A percentile compares a stretch with the other conserved stretches of the same genome.
phyloP scores from a whole-genome alignment of 2,329 filamentous ascomycete species.

The Huntiella abstrusa region DNA sequence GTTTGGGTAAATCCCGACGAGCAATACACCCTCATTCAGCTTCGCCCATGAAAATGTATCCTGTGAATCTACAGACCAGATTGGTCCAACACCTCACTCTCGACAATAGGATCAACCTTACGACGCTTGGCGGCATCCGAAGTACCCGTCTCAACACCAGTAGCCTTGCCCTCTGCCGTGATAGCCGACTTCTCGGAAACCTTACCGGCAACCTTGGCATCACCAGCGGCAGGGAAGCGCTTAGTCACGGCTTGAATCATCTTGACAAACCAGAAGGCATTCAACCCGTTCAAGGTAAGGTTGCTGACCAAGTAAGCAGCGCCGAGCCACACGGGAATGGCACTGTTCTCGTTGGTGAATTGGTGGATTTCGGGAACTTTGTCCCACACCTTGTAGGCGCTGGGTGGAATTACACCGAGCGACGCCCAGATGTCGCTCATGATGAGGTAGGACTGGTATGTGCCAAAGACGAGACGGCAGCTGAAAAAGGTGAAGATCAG shows the following conservation, averaged over 20 bases:
- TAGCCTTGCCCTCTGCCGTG: slow-evolving; percentile 3
- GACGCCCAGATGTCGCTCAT: slow-evolving; percentile 47
- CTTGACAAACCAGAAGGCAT: slow-evolving; percentile 73
- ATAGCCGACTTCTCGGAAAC: background rate
- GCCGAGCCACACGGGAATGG: slow-evolving; percentile 52
- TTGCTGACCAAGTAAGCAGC: slow-evolving; percentile 51
- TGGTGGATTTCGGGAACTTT: slow-evolving; percentile 19
- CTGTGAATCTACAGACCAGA: slow-evolving; percentile 2
- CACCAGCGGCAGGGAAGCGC: slow-evolving; percentile 35
- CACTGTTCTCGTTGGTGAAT: slow-evolving; percentile 29
- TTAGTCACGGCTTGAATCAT: slow-evolving; percentile 68
- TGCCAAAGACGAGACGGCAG: slow-evolving; percentile 61
- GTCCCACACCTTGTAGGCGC: slow-evolving; percentile 17
- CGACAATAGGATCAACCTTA: slow-evolving; percentile 6
- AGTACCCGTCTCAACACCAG: slow-evolving; percentile 5
- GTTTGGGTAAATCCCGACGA: too few species aligned
- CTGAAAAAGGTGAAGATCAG: slow-evolving; percentile 58
- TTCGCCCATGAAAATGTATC: background rate
- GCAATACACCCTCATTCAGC: too few species aligned
- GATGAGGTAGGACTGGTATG: slow-evolving; percentile 49
- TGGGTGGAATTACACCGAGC: slow-evolving; percentile 7
- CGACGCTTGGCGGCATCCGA: slow-evolving; percentile 6
- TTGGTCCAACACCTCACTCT: slow-evolving; percentile 5
- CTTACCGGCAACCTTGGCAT: background rate
- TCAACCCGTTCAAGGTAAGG: slow-evolving; percentile 52